Evolutionary conservation across 2,329 filamentous ascomycete species (phyloP), one percentile per base, ranked within the genome.

Genomic region (Microdochium bolleyi): DNA sequence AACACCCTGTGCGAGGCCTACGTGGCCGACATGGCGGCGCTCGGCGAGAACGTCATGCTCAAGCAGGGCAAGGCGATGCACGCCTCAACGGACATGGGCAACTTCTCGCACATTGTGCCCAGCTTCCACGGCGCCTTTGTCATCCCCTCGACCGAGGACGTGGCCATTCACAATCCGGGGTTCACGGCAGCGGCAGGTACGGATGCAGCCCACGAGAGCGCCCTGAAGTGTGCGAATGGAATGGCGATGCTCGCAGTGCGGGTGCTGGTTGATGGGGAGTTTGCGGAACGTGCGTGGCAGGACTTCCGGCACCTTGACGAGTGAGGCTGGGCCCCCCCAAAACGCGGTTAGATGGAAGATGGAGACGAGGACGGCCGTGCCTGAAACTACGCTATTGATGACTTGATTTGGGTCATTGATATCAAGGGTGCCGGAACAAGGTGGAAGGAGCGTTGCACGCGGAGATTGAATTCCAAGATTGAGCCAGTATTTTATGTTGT

Each of bases 1-100:
- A 62, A 69, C 5, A 65, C 71, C 0, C 62, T 79, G 0, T 76
- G 75, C 58, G 65, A 67, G 48, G 58, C 61, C 2, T 79, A 76
- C 52, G 64, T 68, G 14, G 58, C 68, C 4, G 70, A 73, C 48
- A 79, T 79, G 76, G 63, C 61, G 2, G 53, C 56, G 0, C 61
- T 71, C 1, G 71, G 66, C 11, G 65, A 67, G 37, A 69, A 67
- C 10, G 62, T 74, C 14, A 54, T 70, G n/a, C 49, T 60, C 16
- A 55, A 56, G 19, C 63, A 69, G 32, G 65, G 72, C 0, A 68
- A 71, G 49, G 62, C 70, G 1, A 60, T 74, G 53, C 60, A 61
- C 13, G 65, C 63, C 10, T 76, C 75, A 0, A 77, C 75, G 0
- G 75, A 78, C 60, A 76, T 77, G 75, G 75, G 75, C 22, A 79